Percentiles rank a stretch among this genome's conserved stretches.
These are phyloP conservation scores for Trichoderma atroviride DNA, from an alignment of 2,329 filamentous ascomycete species.

Conservation along the genomic window DNA sequence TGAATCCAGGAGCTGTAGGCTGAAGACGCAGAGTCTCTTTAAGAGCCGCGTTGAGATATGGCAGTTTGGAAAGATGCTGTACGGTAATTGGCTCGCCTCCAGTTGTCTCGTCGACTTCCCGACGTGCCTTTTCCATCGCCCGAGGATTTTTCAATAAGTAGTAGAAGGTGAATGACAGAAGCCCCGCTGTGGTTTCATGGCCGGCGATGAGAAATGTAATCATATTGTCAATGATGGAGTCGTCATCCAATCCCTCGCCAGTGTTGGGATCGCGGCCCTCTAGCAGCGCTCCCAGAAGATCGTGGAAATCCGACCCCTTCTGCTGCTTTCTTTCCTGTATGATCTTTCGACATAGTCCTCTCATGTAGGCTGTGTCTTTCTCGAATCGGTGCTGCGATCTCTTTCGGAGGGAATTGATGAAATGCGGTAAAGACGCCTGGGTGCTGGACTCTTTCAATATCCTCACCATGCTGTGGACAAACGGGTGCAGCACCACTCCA, in stretches of 20 bases:
- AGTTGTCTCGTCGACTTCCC: conserved; percentile 64
- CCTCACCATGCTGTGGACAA: conserved; percentile 26
- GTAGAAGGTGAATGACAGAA: conserved; percentile 64
- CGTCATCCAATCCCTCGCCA: conserved; percentile 60
- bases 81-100: conserved; percentile 57
- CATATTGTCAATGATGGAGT: conserved; percentile 66
- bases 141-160: conserved; percentile 61
- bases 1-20: conserved; percentile 35
- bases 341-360: conserved; percentile 12
- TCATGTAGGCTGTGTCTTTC: conserved; percentile 14
- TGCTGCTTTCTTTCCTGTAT: conserved; percentile 18
- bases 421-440: conserved; percentile 7
- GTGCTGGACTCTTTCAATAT: conserved; percentile 19
- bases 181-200: conserved; percentile 67
- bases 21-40: conserved; percentile 52
- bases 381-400: conserved; percentile 3
- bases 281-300: conserved; percentile 5
- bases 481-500: conserved; percentile 29
- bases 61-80: conserved; percentile 62
- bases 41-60: conserved; percentile 65
- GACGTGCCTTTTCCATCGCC: conserved; percentile 57
- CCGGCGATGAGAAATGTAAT: conserved; percentile 69
- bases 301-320: background rate
- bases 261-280: conserved; percentile 34
- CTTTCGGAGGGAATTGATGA: conserved; percentile 21